phyloP scores from a whole-genome alignment of 2,329 filamentous ascomycete genomes.

The Alternaria sp. region DNA sequence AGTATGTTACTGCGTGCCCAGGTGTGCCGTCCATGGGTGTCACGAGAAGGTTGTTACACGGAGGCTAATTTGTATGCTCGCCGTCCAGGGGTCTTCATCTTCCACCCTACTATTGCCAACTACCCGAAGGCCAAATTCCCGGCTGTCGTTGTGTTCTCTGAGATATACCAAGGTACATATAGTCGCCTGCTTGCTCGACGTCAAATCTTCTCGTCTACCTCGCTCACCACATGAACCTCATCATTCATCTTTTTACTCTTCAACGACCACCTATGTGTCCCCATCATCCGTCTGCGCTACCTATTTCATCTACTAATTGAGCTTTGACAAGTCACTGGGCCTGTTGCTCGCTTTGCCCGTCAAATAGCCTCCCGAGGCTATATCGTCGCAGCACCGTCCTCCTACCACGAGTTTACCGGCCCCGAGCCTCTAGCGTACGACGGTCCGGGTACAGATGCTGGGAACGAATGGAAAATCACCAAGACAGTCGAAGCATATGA shows the following conservation, averaged over 20 bases:
- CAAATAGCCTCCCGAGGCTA: slow-evolving; percentile 93
- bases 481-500: slow-evolving; percentile 91
- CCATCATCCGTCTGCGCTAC: not conserved
- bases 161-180: slow-evolving; percentile 86
- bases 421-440: slow-evolving; percentile 86
- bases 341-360: slow-evolving; percentile 85
- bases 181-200: not conserved
- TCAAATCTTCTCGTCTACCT: not conserved
- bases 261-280: not conserved
- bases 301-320: not conserved
- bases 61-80: not conserved
- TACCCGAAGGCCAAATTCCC: slow-evolving; percentile 92
- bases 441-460: slow-evolving; percentile 82
- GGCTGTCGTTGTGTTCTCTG: slow-evolving; percentile 85
- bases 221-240: not conserved
- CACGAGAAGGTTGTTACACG: slow-evolving; percentile 1
- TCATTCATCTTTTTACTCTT: not conserved
- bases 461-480: slow-evolving; percentile 83
- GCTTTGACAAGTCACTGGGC: slow-evolving; percentile 71
- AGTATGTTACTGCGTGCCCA: slow-evolving; percentile 47
- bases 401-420: slow-evolving; percentile 91
- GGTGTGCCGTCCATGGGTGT: not conserved
- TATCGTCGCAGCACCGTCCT: slow-evolving; percentile 88
- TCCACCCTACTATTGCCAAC: slow-evolving; percentile 81
- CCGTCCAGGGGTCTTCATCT: slow-evolving; percentile 79